Conservation (phyloP, 2,329 filamentous ascomycete species). For the Uncinocarpus reesii region DNA sequence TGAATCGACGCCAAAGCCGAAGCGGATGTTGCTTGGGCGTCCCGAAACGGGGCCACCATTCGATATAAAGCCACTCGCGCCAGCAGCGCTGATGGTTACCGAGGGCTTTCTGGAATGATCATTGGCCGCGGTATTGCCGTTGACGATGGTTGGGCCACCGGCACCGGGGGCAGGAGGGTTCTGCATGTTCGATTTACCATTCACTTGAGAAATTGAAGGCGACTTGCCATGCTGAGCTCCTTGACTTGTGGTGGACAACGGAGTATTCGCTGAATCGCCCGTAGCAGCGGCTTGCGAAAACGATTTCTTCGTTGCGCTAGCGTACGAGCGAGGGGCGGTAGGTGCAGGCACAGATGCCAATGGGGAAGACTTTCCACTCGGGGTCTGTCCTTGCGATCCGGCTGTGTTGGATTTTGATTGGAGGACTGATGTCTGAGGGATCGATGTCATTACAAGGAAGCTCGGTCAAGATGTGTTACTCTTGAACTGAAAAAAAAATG, state of each 20-base stretch:
- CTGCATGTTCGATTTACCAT: slow-evolving; percentile 60
- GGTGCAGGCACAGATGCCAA: slow-evolving; percentile 44
- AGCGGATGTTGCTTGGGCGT: slow-evolving; percentile 45
- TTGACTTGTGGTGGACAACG: slow-evolving; percentile 44
- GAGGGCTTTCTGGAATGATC: slow-evolving; percentile 80
- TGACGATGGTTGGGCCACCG: slow-evolving; percentile 51
- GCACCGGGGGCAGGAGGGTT: slow-evolving; percentile 46
- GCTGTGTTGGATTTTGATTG: slow-evolving; percentile 42
- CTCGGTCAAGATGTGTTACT: slow-evolving; percentile 1
- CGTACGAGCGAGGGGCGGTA: slow-evolving; percentile 49
- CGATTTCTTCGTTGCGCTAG: slow-evolving; percentile 51
- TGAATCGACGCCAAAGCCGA: slow-evolving; percentile 29
- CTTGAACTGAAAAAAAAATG: not conserved
- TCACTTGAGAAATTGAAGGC: slow-evolving; percentile 66
- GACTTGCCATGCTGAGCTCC: slow-evolving; percentile 45
- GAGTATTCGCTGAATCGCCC: slow-evolving; percentile 41
- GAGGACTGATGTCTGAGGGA: slow-evolving; percentile 39
- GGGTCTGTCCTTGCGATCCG: slow-evolving; percentile 37
- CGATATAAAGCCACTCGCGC: slow-evolving; percentile 60
- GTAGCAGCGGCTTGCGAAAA: slow-evolving; percentile 41
- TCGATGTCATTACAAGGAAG: slow-evolving; percentile 53
- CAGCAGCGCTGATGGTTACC: slow-evolving; percentile 80
- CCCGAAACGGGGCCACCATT: slow-evolving; percentile 57
- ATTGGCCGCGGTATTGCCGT: slow-evolving; percentile 48
- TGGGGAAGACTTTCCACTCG: slow-evolving; percentile 44